Evolutionary conservation across 1,284 basidiomycete genomes (phyloP).

Genomic region (Xanthoconium separans): DNA sequence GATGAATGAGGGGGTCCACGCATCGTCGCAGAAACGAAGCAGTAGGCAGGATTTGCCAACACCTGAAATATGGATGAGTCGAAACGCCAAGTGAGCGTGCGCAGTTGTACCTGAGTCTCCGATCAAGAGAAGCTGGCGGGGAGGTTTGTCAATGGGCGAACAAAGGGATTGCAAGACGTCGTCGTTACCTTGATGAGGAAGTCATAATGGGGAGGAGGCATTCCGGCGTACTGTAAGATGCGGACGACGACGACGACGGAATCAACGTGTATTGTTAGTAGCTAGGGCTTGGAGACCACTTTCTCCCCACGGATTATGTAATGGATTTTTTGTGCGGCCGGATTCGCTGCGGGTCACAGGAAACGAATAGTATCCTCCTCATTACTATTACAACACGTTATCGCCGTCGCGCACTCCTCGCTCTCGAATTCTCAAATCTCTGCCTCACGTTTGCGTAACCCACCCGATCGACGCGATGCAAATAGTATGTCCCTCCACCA

Average conservation of each 20-base stretch:
- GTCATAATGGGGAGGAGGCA: slow-evolving; percentile 88
- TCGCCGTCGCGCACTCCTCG: slow-evolving; percentile 31
- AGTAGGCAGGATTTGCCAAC: slow-evolving; percentile 99
- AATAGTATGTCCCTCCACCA: slow-evolving; percentile 63
- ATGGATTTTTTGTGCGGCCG: too few relatives aligned
- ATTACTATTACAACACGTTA: slow-evolving; percentile 1
- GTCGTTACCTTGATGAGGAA: slow-evolving; percentile 83
- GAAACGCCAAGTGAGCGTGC: neutral
- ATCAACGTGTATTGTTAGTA: too few relatives aligned
- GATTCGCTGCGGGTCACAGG: too few relatives aligned
- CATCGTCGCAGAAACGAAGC: slow-evolving; percentile 98
- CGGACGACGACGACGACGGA: neutral
- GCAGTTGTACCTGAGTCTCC: slow-evolving; percentile 81
- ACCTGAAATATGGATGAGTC: slow-evolving; percentile 46
- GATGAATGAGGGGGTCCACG: slow-evolving; percentile 99
- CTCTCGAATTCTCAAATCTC: slow-evolving; percentile 47
- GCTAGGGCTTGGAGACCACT: too few relatives aligned
- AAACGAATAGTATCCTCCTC: too few relatives aligned
- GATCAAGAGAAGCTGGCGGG: slow-evolving; percentile 84
- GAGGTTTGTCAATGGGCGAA: slow-evolving; percentile 5
- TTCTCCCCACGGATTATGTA: too few relatives aligned
- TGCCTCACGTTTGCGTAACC: slow-evolving; percentile 60
- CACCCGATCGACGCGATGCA: slow-evolving; percentile 71
- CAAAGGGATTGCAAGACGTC: neutral
- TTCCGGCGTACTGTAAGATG: slow-evolving; percentile 28